These are phyloP conservation scores for Nepenthes alata DNA, from an alignment of 179 eudicot species.

Conservation along the genomic window DNA sequence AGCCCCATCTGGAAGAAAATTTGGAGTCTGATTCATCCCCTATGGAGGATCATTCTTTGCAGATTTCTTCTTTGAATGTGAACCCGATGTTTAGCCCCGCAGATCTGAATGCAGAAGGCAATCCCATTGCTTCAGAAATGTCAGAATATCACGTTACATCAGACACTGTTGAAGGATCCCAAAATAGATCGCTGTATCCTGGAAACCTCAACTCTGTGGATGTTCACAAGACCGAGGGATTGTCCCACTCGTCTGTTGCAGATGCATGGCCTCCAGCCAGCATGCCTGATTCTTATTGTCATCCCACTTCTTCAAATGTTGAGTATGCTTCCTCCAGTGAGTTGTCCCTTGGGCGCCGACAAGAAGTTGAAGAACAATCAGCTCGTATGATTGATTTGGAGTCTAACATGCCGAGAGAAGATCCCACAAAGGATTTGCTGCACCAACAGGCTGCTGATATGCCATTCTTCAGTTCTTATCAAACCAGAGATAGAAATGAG, in stretches of 20 bases:
- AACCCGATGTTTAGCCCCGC: slow-evolving; percentile 17
- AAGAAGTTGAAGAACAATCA: slow-evolving; percentile 25
- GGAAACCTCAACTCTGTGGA: slow-evolving; percentile 18
- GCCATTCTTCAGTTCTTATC: slow-evolving; percentile 37
- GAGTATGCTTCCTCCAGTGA: slow-evolving; percentile 26
- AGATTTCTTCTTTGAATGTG: slow-evolving; percentile 6
- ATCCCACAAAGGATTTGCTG: slow-evolving; percentile 29
- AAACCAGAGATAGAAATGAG: slow-evolving; percentile 40
- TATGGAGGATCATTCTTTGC: slow-evolving; percentile 18
- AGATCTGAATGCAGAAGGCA: slow-evolving; percentile 32
- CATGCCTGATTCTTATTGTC: slow-evolving; percentile 35
- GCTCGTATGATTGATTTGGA: slow-evolving; percentile 35
- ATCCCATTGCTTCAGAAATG: slow-evolving; percentile 8
- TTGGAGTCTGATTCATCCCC: slow-evolving; percentile 21
- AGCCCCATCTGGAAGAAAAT: slow-evolving; percentile 19
- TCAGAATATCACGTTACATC: slow-evolving; percentile 14
- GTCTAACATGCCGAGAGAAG: slow-evolving; percentile 25
- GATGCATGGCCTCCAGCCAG: slow-evolving; percentile 42
- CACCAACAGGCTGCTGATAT: slow-evolving; percentile 30
- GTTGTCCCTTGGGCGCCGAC: slow-evolving; percentile 31
- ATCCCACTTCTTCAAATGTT: slow-evolving; percentile 22
- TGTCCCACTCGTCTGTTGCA: slow-evolving; percentile 25
- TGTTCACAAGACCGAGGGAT: slow-evolving; percentile 19
- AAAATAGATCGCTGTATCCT: slow-evolving; percentile 20
- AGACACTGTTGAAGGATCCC: slow-evolving; percentile 19